Evolutionary conservation across 306 rosid species (phyloP).

Genomic region (Oxytropis ochrocephala): DNA sequence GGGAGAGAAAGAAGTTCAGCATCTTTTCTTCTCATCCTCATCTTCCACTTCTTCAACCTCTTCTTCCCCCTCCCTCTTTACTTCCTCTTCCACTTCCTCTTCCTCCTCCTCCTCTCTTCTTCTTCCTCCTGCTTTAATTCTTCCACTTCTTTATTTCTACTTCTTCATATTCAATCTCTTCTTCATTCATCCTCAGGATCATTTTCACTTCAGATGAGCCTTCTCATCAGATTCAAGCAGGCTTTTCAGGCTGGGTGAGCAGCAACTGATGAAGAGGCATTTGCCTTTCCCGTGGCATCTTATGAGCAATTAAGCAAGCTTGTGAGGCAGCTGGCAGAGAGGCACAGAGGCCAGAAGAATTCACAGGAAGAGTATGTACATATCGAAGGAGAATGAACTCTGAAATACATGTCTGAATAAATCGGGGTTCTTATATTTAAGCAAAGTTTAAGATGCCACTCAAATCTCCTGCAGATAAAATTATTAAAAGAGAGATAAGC

Average conservation of each 20-base stretch:
- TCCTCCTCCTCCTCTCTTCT: constrained; percentile 44
- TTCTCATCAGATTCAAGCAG: constrained; percentile 66
- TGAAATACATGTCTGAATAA: too few species aligned
- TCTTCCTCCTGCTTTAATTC: constrained; percentile 58
- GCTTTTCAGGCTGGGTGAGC: constrained; percentile 59
- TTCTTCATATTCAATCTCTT: constrained; percentile 84
- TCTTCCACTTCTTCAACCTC: constrained; percentile 7
- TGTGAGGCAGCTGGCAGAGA: constrained; percentile 91
- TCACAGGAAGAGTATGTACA: constrained; percentile 87
- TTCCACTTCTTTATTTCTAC: constrained; percentile 78
- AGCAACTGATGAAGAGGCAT: constrained; percentile 55
- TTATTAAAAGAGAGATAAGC: constrained; percentile 21
- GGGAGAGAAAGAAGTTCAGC: constrained; percentile 92
- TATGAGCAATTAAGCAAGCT: constrained; percentile 63
- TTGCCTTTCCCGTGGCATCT: constrained; percentile 77
- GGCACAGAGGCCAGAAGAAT: constrained; percentile 97
- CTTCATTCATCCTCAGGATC: constrained; percentile 78
- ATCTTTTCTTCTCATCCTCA: constrained; percentile 59
- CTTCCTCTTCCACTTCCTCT: constrained; percentile 49
- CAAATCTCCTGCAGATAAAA: constrained; percentile 50
- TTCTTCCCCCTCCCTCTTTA: constrained; percentile 54
- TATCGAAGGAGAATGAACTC: constrained; percentile 64
- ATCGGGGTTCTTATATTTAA: too few species aligned
- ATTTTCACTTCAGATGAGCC: constrained; percentile 60
- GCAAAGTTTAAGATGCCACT: too few species aligned